phyloP scores from a whole-genome alignment of 1,284 basidiomycete genomes.

The Taiwanofungus camphoratus region DNA sequence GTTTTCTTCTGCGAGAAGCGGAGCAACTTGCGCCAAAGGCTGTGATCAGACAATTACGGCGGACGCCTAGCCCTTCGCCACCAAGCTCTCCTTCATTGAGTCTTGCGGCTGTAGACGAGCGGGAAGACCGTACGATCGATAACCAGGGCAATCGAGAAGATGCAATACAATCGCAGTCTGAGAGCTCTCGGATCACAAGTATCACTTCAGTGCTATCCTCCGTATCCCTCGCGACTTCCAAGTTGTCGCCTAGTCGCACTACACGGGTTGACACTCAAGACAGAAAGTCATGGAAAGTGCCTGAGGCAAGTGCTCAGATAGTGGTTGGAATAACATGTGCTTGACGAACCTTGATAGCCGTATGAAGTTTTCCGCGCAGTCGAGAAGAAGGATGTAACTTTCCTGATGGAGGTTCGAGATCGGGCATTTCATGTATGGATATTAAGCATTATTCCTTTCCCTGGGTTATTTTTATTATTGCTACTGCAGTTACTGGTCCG shows the following conservation, averaged over 20 bases:
- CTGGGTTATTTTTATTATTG: constrained; percentile 1
- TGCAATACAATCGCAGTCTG: constrained; percentile 5
- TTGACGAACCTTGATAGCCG: constrained; percentile 38
- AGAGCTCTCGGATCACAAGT: constrained; percentile 15
- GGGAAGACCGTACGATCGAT: not conserved
- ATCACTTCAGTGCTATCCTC: constrained; percentile 21
- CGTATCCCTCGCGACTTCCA: constrained; percentile 18
- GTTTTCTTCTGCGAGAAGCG: constrained; percentile 66
- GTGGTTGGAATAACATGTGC: not conserved
- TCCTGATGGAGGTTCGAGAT: constrained; percentile 75
- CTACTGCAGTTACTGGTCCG: constrained; percentile 60
- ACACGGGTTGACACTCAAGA: constrained; percentile 6
- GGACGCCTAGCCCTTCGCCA: constrained; percentile 22
- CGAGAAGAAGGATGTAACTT: constrained; percentile 67
- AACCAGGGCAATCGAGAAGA: constrained; percentile 2
- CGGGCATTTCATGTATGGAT: constrained; percentile 64
- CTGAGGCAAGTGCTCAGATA: constrained; percentile 41
- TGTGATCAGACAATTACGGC: constrained; percentile 32
- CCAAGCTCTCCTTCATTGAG: constrained; percentile 6
- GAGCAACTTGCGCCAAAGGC: constrained; percentile 47
- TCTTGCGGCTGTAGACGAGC: not conserved
- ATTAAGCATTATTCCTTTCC: constrained; percentile 4
- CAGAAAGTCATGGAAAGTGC: constrained; percentile 45
- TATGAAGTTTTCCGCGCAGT: constrained; percentile 72
- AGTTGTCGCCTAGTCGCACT: constrained; percentile 3